phyloP scores from a whole-genome alignment of 2,329 filamentous ascomycete genomes.

The Fusarium concolor region DNA sequence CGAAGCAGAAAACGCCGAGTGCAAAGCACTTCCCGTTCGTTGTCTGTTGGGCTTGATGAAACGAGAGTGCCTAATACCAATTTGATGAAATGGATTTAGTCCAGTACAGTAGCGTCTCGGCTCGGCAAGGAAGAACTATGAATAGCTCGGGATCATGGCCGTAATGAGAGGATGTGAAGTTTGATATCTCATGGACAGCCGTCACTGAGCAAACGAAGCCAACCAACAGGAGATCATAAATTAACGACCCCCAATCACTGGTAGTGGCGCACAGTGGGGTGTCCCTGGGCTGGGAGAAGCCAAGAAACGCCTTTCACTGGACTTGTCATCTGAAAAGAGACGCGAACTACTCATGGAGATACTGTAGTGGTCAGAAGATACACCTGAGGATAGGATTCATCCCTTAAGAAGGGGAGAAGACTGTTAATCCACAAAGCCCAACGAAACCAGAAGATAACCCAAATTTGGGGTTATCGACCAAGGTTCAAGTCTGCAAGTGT shows the following conservation, averaged over 20 bases:
- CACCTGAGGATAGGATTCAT: neutral
- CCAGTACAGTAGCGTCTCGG: slow-evolving; percentile 10
- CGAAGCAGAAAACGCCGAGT: slow-evolving; percentile 30
- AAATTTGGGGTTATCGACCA: slow-evolving; percentile 22
- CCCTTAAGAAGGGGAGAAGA: neutral
- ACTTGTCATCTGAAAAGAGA: slow-evolving; percentile 3
- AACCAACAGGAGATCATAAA: slow-evolving; percentile 24
- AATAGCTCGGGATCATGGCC: slow-evolving; percentile 24
- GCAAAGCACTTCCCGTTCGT: slow-evolving; percentile 12
- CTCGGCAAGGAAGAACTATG: slow-evolving; percentile 10
- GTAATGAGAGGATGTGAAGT: slow-evolving; percentile 8
- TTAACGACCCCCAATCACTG: slow-evolving; percentile 22
- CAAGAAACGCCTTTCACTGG: slow-evolving; percentile 2
- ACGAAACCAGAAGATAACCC: neutral
- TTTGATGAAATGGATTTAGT: slow-evolving; percentile 5
- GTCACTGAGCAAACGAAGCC: slow-evolving; percentile 13
- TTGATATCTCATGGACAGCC: neutral
- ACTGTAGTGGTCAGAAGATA: neutral
- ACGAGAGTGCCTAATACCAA: slow-evolving; percentile 7
- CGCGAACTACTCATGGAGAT: neutral
- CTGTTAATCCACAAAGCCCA: neutral
- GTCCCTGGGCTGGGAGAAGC: slow-evolving; percentile 2
- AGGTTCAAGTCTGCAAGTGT: slow-evolving; percentile 26
- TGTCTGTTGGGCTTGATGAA: slow-evolving; percentile 1
- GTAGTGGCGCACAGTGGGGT: slow-evolving; percentile 19